Evolutionary conservation across 345 rosid genomes (phyloP), one percentile per base, ranked within the genome.

Genomic region (Lepidium didymum): DNA sequence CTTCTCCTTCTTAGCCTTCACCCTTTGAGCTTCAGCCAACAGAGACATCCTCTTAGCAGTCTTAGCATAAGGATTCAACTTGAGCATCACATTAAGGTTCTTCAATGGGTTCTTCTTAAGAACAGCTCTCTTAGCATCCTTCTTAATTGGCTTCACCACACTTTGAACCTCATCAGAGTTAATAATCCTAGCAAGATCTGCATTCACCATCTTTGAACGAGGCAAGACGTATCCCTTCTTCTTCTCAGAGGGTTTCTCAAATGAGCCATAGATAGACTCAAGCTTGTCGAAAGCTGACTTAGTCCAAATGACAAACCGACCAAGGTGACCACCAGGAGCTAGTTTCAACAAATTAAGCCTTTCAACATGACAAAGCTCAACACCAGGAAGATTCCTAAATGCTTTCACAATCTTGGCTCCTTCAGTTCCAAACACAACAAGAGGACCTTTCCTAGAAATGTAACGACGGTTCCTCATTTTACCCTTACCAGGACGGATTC

Each of bases 241-340:
- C 89, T 81, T 87, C 81, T 91, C 96, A 0, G 97, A 85, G 0
- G 72, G 62, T 76, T 89, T 91, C 9, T 91, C 96, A 4, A 94
- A 94, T 0, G 96, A 78, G 0, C 99, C 99, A 14, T 87, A 94
- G 54, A 94, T 85, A 4, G 91, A 79, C 29, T 94, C 99, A 7
- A 94, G 86, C 83, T 87, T 94, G 78, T 94, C 99, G 8, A 91
- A 82, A n/a, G 97, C 99, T 2, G 93, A 83, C 58, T 87, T 91
- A 6, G 99, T 91, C 99, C 99, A 94, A 54, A 94, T 85, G 15
- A 94, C 87, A 61, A 94, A 89, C 60, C 99, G 69, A 11, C 99
- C 99, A 2, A 94, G 82, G 65, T 94, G 99, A 12, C 99, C 99
- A 70, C 99, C 99, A 5, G 99, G 99, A 16, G 99, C 97, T 4